A percentile compares a stretch with the other conserved stretches of the same genome.
Conservation (phyloP, 2,329 filamentous ascomycete genomes). For the Trichoderma lentiforme region DNA sequence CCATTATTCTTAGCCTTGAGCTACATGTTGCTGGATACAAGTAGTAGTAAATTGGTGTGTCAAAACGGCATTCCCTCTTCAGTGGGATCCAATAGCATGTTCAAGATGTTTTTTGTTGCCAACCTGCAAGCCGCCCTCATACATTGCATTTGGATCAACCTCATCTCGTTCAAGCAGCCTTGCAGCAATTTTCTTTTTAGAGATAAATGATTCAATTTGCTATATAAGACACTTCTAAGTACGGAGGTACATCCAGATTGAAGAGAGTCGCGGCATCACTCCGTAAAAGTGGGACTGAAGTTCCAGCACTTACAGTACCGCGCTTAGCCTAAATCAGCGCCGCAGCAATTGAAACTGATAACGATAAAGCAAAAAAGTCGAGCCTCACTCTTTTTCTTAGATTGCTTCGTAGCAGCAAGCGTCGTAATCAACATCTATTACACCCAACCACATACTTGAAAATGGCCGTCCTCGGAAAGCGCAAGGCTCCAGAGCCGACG, state of each 20-base stretch:
- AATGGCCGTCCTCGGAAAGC: conserved; percentile 50
- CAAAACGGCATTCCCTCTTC: no score
- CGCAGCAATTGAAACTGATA: conserved; percentile 21
- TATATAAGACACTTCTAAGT: not conserved
- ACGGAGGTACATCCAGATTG: not conserved
- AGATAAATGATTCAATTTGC: not conserved
- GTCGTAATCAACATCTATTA: not conserved
- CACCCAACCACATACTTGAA: not conserved
- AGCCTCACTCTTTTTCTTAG: not conserved
- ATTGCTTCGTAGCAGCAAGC: not conserved
- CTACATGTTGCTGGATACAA: not conserved
- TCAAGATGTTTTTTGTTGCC: not conserved
- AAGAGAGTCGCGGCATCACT: not conserved
- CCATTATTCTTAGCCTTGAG: not conserved
- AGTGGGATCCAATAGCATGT: not conserved
- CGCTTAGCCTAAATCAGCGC: not conserved
- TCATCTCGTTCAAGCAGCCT: not conserved
- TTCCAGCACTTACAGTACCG: not conserved
- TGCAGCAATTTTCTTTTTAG: not conserved
- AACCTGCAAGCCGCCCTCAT: not conserved
- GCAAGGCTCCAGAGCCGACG: conserved; percentile 38
- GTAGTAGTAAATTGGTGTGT: not conserved
- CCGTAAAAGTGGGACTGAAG: not conserved
- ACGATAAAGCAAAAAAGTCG: conserved; percentile 12
- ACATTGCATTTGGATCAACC: not conserved